Percentiles rank a stretch among this genome's conserved stretches.
Conservation (phyloP, 352 stramenopile species). For the Phytophthora cajani region DNA sequence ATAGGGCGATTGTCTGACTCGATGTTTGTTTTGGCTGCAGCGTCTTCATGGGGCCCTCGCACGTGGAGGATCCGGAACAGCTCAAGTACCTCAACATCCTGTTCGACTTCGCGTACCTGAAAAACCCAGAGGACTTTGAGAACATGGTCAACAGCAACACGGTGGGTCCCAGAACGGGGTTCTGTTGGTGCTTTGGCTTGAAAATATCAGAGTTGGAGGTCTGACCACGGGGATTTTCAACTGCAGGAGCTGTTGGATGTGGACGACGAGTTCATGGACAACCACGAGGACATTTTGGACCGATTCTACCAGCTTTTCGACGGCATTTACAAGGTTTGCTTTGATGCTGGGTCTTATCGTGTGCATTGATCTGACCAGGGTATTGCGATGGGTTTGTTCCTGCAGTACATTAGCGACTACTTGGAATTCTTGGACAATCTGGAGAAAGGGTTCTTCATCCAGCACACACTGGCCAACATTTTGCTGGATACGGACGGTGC, state of each 20-base stretch:
- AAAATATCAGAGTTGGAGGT: neutral
- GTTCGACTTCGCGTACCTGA: constrained; percentile 96
- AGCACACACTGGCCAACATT: constrained; percentile 95
- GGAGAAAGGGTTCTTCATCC: constrained; percentile 95
- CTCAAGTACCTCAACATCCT: constrained; percentile 93
- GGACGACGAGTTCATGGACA: constrained; percentile 93
- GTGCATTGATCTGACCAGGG: constrained; percentile 1
- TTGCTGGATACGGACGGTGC: constrained; percentile 94
- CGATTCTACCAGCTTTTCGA: constrained; percentile 93
- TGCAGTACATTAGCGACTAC: constrained; percentile 92
- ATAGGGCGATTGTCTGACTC: constrained; percentile 3
- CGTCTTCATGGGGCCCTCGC: constrained; percentile 85
- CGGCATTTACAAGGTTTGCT: constrained; percentile 80
- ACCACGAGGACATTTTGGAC: constrained; percentile 86
- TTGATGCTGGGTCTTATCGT: neutral
- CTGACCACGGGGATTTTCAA: neutral
- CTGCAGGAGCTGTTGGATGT: constrained; percentile 83
- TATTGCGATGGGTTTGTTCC: neutral
- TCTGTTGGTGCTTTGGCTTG: constrained; percentile 1
- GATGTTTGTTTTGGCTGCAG: constrained; percentile 36
- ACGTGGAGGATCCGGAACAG: constrained; percentile 90
- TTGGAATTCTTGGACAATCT: constrained; percentile 93
- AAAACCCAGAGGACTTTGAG: constrained; percentile 95
- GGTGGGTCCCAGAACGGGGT: constrained; percentile 39
- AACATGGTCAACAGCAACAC: constrained; percentile 93